Evolutionary conservation across 1,284 basidiomycete species (phyloP).

Genomic region (Malassezia furfur): DNA sequence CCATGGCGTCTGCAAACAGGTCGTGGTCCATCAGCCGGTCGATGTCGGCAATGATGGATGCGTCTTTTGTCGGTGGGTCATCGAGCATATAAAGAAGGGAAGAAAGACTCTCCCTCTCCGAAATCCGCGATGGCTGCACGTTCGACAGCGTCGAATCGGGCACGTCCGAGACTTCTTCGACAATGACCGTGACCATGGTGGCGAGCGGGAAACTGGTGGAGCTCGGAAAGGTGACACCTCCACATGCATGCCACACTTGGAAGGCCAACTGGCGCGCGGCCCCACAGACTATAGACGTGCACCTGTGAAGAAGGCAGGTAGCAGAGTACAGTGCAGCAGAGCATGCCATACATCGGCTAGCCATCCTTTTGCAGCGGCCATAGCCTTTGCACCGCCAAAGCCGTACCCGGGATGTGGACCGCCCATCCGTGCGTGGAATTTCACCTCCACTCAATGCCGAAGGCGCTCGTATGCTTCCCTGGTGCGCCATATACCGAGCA

Average conservation of each 20-base stretch:
- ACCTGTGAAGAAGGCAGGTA: too few relatives aligned
- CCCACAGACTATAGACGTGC: too few relatives aligned
- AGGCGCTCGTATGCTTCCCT: constrained; percentile 33
- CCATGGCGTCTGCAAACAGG: constrained; percentile 25
- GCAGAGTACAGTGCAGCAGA: too few relatives aligned
- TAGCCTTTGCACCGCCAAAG: too few relatives aligned
- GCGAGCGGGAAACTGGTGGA: not conserved
- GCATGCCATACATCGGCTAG: too few relatives aligned
- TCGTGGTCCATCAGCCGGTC: constrained; percentile 27
- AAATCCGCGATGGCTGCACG: constrained; percentile 20
- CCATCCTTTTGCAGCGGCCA: too few relatives aligned
- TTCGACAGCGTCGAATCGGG: not conserved
- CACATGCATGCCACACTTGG: too few relatives aligned
- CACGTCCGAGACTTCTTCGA: constrained; percentile 11
- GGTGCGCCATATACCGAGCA: constrained; percentile 41
- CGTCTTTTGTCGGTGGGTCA: not conserved
- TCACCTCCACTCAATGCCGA: constrained; percentile 10
- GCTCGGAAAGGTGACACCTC: not conserved
- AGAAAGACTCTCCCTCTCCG: constrained; percentile 23
- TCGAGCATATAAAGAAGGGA: constrained; percentile 29
- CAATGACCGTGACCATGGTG: constrained; percentile 9
- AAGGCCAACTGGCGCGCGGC: too few relatives aligned
- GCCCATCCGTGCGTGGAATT: too few relatives aligned
- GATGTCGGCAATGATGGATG: constrained; percentile 7
- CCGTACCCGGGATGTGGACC: too few relatives aligned